Conservation (phyloP, 345 rosid species). For the Eucalyptus melliodora region DNA sequence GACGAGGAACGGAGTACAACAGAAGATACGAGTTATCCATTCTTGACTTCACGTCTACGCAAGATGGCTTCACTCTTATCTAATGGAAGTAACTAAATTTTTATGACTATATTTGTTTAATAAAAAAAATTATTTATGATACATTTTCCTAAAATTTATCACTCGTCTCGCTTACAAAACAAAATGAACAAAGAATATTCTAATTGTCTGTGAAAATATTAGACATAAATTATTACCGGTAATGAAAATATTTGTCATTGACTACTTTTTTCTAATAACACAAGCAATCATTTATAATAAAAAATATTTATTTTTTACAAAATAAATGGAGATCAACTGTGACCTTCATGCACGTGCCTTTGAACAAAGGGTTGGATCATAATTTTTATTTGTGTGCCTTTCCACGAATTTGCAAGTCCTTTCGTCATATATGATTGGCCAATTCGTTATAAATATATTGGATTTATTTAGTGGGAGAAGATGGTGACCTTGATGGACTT, state of each 20-base stretch:
- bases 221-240: no score
- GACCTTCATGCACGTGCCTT: neutral
- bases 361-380: neutral
- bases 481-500: neutral
- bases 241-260: no score
- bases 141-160: no score
- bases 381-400: neutral
- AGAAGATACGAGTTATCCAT: neutral
- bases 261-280: no score
- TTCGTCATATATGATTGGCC: neutral
- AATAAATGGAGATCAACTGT: no score
- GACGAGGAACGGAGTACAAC: neutral
- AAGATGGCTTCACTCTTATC: neutral
- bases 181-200: no score
- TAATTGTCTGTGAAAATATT: neutral
- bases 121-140: no score
- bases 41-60: neutral
- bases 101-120: neutral
- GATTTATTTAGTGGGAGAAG: neutral
- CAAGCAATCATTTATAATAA: no score
- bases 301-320: no score
- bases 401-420: neutral
- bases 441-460: neutral
- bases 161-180: neutral
- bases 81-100: neutral